Evolutionary conservation across 1,284 basidiomycete species (phyloP).

Genomic region (Austroboletus niveus): DNA sequence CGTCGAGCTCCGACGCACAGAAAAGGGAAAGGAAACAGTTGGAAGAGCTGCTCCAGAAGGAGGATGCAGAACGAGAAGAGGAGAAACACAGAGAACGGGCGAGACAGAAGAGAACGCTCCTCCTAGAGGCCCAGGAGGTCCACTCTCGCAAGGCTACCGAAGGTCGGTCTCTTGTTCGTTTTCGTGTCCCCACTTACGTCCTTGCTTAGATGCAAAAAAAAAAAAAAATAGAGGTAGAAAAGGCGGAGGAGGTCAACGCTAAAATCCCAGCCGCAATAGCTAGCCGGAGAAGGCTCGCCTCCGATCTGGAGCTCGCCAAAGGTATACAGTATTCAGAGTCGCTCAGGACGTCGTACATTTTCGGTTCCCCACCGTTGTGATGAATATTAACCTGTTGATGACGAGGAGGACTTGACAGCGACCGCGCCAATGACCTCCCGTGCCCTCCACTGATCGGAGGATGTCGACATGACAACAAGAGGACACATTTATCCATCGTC

Average conservation of each 20-base stretch:
- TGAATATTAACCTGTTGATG: too few relatives aligned
- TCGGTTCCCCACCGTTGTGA: background rate
- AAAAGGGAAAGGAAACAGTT: slow-evolving; percentile 51
- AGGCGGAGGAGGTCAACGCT: slow-evolving; percentile 85
- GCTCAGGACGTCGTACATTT: slow-evolving; percentile 72
- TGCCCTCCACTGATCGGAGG: too few relatives aligned
- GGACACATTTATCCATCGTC: too few relatives aligned
- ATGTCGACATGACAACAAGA: too few relatives aligned
- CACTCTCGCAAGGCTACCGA: slow-evolving; percentile 69
- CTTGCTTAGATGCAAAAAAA: slow-evolving; percentile 60
- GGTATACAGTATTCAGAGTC: slow-evolving; percentile 91
- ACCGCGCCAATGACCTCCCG: too few relatives aligned
- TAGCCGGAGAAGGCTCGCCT: slow-evolving; percentile 86
- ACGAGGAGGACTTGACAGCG: too few relatives aligned
- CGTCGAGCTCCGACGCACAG: slow-evolving; percentile 51
- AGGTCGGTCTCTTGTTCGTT: slow-evolving; percentile 47
- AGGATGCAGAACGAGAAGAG: slow-evolving; percentile 46
- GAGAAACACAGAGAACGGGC: too few relatives aligned
- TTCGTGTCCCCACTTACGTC: slow-evolving; percentile 6
- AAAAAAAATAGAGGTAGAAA: slow-evolving; percentile 76
- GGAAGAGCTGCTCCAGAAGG: slow-evolving; percentile 63
- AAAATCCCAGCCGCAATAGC: slow-evolving; percentile 91
- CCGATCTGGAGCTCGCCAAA: slow-evolving; percentile 89
- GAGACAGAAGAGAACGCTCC: slow-evolving; percentile 69
- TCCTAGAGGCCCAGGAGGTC: slow-evolving; percentile 92